phyloP scores from a whole-genome alignment of 768 basidiomycete genomes.

The Austroboletus eburneus region DNA sequence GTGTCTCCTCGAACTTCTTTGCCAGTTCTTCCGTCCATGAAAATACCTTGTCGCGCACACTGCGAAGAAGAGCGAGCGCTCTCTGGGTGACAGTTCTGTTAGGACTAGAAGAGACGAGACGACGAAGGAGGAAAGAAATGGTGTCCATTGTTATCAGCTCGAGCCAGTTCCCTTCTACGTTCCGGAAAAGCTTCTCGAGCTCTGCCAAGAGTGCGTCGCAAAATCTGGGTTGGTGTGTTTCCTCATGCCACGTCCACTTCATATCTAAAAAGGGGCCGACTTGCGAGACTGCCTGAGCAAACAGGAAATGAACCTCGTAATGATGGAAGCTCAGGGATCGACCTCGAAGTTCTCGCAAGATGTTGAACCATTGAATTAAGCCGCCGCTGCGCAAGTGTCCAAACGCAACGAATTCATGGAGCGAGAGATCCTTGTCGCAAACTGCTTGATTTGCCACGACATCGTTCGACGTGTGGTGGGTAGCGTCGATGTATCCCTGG shows the following conservation, averaged over 20 bases:
- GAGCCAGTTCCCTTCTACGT: constrained; percentile 14
- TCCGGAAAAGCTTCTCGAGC: constrained; percentile 8
- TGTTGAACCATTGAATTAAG: neutral
- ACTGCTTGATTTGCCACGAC: neutral
- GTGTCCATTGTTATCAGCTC: constrained; percentile 26
- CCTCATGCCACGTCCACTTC: neutral
- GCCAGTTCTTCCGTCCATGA: constrained; percentile 32
- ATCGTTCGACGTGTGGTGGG: neutral
- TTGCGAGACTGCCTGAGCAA: neutral
- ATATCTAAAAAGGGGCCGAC: neutral
- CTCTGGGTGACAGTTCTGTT: constrained; percentile 7
- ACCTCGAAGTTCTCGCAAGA: neutral
- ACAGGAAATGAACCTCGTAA: neutral
- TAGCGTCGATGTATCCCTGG: neutral
- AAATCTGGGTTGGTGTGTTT: neutral
- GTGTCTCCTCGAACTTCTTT: constrained; percentile 9
- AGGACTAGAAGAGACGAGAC: constrained; percentile 29
- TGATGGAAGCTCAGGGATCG: neutral
- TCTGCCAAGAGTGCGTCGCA: neutral
- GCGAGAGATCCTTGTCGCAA: neutral
- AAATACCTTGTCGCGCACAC: constrained; percentile 27
- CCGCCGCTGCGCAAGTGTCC: neutral
- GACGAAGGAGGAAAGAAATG: constrained; percentile 28
- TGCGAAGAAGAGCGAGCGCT: constrained; percentile 22
- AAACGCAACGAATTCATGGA: neutral